Evolutionary conservation across 1,284 basidiomycete genomes (phyloP).

Genomic region (Puccinia novopanici): DNA sequence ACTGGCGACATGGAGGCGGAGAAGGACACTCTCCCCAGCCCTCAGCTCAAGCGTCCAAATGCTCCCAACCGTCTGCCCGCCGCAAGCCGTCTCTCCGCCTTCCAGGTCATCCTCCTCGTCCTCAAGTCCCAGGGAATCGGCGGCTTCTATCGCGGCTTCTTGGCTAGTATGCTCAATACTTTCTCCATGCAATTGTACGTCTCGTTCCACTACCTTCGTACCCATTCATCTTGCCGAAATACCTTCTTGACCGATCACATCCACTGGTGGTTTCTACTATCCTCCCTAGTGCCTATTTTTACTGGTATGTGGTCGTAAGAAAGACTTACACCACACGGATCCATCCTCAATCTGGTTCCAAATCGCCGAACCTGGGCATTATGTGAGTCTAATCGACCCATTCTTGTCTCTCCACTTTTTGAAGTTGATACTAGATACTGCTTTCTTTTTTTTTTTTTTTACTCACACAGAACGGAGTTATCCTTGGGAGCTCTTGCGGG

Average conservation of each 20-base stretch:
- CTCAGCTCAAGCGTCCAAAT: slow-evolving; percentile 54
- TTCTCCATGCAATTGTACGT: slow-evolving; percentile 83
- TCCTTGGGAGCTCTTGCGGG: slow-evolving; percentile 87
- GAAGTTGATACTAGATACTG: too few relatives aligned
- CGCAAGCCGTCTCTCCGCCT: slow-evolving; percentile 53
- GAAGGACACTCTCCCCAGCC: slow-evolving; percentile 50
- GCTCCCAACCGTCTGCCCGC: slow-evolving; percentile 56
- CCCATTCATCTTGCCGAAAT: background rate
- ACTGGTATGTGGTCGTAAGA: slow-evolving; percentile 92
- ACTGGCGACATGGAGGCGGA: slow-evolving; percentile 58
- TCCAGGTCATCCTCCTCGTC: slow-evolving; percentile 66
- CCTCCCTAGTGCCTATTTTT: slow-evolving; percentile 90
- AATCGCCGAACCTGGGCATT: slow-evolving; percentile 16
- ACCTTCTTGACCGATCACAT: background rate
- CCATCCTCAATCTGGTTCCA: slow-evolving; percentile 17
- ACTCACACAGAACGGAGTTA: slow-evolving; percentile 67
- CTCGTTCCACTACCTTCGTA: slow-evolving; percentile 53
- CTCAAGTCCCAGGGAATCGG: slow-evolving; percentile 74
- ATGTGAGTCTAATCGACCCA: background rate
- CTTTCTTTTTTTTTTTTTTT: too few relatives aligned
- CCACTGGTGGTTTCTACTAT: slow-evolving; percentile 5
- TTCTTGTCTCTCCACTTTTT: background rate
- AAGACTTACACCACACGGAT: slow-evolving; percentile 66
- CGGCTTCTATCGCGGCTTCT: slow-evolving; percentile 89
- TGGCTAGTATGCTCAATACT: slow-evolving; percentile 97